Conservation (phyloP, 331 rosid genomes). For the Prunus yedoensis region DNA sequence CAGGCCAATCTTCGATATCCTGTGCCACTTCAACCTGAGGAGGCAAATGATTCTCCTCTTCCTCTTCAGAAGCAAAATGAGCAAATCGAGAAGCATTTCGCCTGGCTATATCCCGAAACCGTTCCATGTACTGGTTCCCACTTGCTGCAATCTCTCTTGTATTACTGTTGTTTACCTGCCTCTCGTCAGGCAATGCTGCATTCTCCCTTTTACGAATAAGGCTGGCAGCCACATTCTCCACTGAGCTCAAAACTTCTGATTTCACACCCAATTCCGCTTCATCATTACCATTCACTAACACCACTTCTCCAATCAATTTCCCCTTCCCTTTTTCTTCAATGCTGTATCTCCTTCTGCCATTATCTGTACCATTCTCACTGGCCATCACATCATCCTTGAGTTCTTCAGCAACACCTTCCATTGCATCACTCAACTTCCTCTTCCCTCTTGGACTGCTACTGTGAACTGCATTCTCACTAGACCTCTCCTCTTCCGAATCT, state of each 20-base stretch:
- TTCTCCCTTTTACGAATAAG: neutral
- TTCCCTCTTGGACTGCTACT: conserved; percentile 17
- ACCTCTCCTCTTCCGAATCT: conserved; percentile 16
- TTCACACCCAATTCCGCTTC: conserved; percentile 11
- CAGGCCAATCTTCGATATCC: conserved; percentile 43
- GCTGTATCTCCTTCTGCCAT: conserved; percentile 22
- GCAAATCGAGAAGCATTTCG: conserved; percentile 55
- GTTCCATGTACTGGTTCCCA: conserved; percentile 33
- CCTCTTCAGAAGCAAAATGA: conserved; percentile 29
- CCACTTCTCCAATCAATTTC: conserved; percentile 5
- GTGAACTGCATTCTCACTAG: neutral
- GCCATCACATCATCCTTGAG: neutral
- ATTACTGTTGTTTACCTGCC: neutral
- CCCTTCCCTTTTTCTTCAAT: conserved; percentile 31
- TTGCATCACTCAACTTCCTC: conserved; percentile 18
- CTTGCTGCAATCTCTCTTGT: conserved; percentile 14
- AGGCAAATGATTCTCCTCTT: conserved; percentile 7
- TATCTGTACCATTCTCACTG: conserved; percentile 1
- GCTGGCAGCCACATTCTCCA: neutral
- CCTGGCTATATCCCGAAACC: conserved; percentile 53
- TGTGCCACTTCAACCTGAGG: conserved; percentile 28
- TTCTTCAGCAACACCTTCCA: neutral
- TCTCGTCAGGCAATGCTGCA: conserved; percentile 14
- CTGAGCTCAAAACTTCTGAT: neutral
- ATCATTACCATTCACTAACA: neutral